These are phyloP conservation scores for Cystofilobasidium capitatum DNA, from an alignment of 768 basidiomycete genomes.

Conservation along the genomic window DNA sequence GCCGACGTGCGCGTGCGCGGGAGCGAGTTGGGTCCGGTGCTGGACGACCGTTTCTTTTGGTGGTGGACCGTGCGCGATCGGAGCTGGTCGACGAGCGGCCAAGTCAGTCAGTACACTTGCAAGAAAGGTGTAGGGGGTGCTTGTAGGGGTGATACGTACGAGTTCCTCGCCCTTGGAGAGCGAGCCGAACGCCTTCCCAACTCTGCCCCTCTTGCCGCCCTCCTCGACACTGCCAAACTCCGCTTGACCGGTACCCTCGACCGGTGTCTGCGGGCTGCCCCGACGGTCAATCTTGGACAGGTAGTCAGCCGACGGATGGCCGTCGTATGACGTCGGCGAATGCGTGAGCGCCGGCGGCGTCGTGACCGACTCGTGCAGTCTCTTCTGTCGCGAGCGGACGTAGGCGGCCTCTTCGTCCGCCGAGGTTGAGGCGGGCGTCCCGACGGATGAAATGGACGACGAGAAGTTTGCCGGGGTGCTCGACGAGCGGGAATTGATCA, in stretches of 20 bases:
- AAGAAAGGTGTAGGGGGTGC: background rate
- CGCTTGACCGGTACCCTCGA: background rate
- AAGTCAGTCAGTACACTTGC: background rate
- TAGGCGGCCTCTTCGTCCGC: background rate
- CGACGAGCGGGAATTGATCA: background rate
- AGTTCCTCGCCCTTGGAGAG: background rate
- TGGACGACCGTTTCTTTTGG: background rate
- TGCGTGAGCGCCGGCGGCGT: background rate
- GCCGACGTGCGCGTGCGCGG: background rate
- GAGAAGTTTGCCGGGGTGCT: background rate
- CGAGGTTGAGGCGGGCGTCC: background rate
- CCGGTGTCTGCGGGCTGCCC: background rate
- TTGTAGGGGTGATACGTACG: background rate
- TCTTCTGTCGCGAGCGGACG: background rate
- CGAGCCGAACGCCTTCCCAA: background rate
- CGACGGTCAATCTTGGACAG: background rate
- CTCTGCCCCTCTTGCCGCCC: background rate
- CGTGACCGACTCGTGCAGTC: background rate
- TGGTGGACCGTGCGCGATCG: background rate
- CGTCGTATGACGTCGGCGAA: background rate
- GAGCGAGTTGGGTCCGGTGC: background rate
- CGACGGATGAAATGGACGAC: background rate
- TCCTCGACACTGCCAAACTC: background rate
- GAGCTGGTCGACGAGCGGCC: background rate
- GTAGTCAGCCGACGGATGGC: background rate